Evolutionary conservation across 441 rosid species (phyloP).

Genomic region (Jatropha podagrica): DNA sequence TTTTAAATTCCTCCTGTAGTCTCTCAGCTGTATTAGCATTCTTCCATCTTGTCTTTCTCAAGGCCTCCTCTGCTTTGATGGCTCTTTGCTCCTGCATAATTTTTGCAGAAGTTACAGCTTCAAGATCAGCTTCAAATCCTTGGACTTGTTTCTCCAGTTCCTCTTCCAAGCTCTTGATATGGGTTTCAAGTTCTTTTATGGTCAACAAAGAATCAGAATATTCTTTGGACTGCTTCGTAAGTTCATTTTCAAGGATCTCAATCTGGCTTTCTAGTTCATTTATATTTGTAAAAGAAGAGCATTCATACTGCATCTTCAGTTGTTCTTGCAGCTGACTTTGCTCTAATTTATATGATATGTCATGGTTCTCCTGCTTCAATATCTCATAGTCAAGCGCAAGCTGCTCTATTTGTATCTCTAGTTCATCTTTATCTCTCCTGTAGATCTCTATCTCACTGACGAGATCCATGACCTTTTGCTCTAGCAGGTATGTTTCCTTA

Average conservation of each 20-base stretch:
- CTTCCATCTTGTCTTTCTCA: conserved; percentile 63
- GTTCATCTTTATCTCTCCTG: conserved; percentile 74
- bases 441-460: conserved; percentile 71
- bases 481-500: conserved; percentile 56
- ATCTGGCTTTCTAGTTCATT: conserved; percentile 54
- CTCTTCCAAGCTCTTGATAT: conserved; percentile 55
- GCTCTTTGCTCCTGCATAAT: conserved; percentile 88
- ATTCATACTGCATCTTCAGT: conserved; percentile 67
- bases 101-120: conserved; percentile 49
- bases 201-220: conserved; percentile 45
- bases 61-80: conserved; percentile 72
- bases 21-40: conserved; percentile 66
- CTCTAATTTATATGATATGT: conserved; percentile 61
- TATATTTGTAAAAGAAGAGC: conserved; percentile 49
- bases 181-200: conserved; percentile 54
- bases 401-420: conserved; percentile 91
- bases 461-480: conserved; percentile 71
- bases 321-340: conserved; percentile 83
- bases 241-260: conserved; percentile 54
- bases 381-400: conserved; percentile 92
- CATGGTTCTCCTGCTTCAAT: conserved; percentile 81
- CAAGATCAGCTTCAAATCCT: conserved; percentile 60
- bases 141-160: conserved; percentile 61
- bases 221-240: conserved; percentile 49
- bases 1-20: conserved; percentile 73